Base-by-base conservation (phyloP, 2,329 filamentous ascomycete species). In the Botrytis porri region DNA sequence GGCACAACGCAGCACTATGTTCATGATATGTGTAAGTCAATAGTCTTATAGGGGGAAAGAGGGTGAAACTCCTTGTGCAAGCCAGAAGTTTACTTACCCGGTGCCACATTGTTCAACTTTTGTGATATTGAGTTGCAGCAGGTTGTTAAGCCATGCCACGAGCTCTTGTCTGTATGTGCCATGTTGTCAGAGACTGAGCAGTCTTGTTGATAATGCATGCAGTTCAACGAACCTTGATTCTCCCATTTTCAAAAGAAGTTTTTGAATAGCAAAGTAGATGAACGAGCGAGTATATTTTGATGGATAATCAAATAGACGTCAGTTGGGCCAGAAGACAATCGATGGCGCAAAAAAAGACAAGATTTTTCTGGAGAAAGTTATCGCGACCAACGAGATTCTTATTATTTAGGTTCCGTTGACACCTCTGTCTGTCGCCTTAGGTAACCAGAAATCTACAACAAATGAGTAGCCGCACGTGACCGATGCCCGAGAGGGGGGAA, bases 41-140 rank as follows among this genome's bases (percentile, higher is more conserved):
- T 43, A 70, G 54, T 51, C 59, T 69, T 62, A 54, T 20, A 72
- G 72, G 74, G 79, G 79, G 77, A 80, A 48, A 69, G 35, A 67
- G 80, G 74, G 48, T 70, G 57, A 66, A 72, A 70, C 67, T 77
- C n/a, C 25, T 54, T 43, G 37, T 45, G 78, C 78, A 87, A 78
- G 76, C 80, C 78, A 78, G 75, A 75, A 74, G 75, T 59, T 73
- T 76, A 83, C 86, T 80, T 90, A 98, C 95, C 95, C 96, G 81
- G 95, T 98, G 83, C 96, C 96, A 83, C 95, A 98, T 88, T 99
- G 96, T 86, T 99, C 96, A 82, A 99, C 94, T 85, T 98, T 98
- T 80, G 93, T 98, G 80, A 99, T 90, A 86, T 98, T 99, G 81
- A 99, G 92, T 86, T 98, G 94, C 69, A 99, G 90, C 76, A 99